Evolutionary conservation across 1,284 basidiomycete genomes (phyloP), one percentile per base, ranked within the genome.

Genomic region (Ustilago trichophora): DNA sequence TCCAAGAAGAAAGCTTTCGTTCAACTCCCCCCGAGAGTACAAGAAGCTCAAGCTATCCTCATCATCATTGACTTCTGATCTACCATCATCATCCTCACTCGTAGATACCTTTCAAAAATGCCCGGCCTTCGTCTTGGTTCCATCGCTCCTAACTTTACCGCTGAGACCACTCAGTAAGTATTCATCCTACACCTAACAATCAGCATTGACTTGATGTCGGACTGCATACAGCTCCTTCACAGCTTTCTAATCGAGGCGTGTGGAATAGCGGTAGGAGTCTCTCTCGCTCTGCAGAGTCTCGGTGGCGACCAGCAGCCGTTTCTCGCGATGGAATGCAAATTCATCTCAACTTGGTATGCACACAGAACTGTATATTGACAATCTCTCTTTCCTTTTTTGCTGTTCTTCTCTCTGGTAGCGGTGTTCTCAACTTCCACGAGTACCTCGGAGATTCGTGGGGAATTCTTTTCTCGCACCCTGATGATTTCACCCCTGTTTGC

Each of bases 391-490:
- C 24, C 32, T 9, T 13, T 16, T 25, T 15, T 16, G 15, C 12
- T 19, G 21, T 13, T 8, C 32, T 15, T 21, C 18, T 9, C 21
- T 22, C 19, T 36, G n/a, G 13, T 52, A 75, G 71, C 18, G 79
- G 79, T 25, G 50, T 53, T 6, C 60, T 81, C 52, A 62, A 88
- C 77, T 97, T 97, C 86, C 93, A 96, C 82, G 88, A 96, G 36
- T 98, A 89, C 88, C 88, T 92, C 76, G 90, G 88, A 40, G 85
- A 89, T 79, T 90, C 88, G 27, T 99, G 96, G 95, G 91, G 66
- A 3, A 75, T 91, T 43, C 63, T 74, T 10, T 68, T 75, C 45
- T 55, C 70, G 44, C 95, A 98, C 83, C 95, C 94, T 1, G 94
- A 90, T 60, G 85, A 85, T 76, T 86, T 80, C 51, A 82, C 76